A percentile compares a stretch with the other conserved stretches of the same genome.
Evolutionary conservation across 2,329 filamentous ascomycete genomes (phyloP).

Genomic region (Pseudomassariella vexata): DNA sequence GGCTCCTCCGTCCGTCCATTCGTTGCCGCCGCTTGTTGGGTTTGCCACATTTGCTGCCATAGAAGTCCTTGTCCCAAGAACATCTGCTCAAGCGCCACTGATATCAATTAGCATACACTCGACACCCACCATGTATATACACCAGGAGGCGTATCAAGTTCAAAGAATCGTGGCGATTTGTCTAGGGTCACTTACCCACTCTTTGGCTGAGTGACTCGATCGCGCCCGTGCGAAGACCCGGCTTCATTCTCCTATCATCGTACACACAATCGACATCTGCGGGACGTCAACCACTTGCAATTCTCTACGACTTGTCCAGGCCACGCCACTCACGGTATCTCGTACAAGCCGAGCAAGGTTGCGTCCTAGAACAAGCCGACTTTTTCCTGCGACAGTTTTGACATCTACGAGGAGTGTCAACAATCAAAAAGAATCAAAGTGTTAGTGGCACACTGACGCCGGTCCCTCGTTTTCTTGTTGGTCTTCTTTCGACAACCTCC

Average conservation of each 20-base stretch:
- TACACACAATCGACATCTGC: conserved; percentile 26
- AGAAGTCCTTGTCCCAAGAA: conserved; percentile 30
- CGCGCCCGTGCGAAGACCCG: conserved; percentile 26
- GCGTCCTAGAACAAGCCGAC: conserved; percentile 34
- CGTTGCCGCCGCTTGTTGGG: too few relatives aligned
- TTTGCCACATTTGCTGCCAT: conserved; percentile 27
- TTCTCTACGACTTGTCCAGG: neutral
- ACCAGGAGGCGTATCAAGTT: too few relatives aligned
- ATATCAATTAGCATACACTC: conserved; percentile 6
- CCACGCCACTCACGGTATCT: conserved; percentile 18
- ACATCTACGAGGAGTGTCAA: conserved; percentile 16
- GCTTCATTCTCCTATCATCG: conserved; percentile 24
- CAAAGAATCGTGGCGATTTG: neutral
- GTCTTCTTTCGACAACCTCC: too few relatives aligned
- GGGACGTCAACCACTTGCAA: neutral
- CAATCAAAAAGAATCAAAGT: neutral
- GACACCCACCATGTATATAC: too few relatives aligned
- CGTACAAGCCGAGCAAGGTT: conserved; percentile 36
- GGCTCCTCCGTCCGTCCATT: too few relatives aligned
- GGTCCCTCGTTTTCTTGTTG: too few relatives aligned
- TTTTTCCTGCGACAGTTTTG: conserved; percentile 39
- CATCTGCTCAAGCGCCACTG: conserved; percentile 28
- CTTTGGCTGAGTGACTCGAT: conserved; percentile 28
- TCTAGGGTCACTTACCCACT: conserved; percentile 16
- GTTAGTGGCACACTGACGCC: conserved; percentile 1